Conservation (phyloP, 2,329 filamentous ascomycete species). For the Xylogone sp. region DNA sequence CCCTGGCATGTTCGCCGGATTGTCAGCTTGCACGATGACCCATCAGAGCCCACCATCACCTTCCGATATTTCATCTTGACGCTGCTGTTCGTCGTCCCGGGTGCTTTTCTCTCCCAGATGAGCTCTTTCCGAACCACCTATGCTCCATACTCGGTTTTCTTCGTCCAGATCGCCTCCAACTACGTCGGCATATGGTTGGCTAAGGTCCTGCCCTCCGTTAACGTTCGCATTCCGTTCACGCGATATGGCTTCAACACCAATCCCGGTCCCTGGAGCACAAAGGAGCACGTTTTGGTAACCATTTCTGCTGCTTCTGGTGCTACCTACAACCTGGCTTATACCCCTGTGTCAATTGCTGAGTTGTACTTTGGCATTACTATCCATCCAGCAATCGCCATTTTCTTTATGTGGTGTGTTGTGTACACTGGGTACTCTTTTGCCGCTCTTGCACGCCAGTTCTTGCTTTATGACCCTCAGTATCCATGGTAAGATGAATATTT, state of each 20-base stretch:
- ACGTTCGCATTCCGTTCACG: conserved; percentile 36
- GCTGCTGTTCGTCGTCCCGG: conserved; percentile 51
- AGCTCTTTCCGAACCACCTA: conserved; percentile 53
- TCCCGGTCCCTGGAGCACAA: conserved; percentile 24
- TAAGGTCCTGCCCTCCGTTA: conserved; percentile 39
- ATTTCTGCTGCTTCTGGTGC: conserved; percentile 50
- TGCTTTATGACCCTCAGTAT: conserved; percentile 55
- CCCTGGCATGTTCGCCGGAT: conserved; percentile 52
- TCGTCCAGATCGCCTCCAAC: conserved; percentile 50
- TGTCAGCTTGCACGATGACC: conserved; percentile 54
- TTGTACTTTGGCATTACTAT: conserved; percentile 52
- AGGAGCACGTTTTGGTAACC: conserved; percentile 26
- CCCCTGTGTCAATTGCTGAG: conserved; percentile 51
- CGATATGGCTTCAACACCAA: conserved; percentile 35
- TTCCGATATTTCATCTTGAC: conserved; percentile 57
- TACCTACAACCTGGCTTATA: conserved; percentile 47
- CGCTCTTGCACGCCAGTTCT: conserved; percentile 51
- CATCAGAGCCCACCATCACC: conserved; percentile 50
- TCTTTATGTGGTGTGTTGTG: conserved; percentile 58
- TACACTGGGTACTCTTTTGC: conserved; percentile 57
- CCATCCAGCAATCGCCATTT: conserved; percentile 49
- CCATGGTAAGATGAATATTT: conserved; percentile 36
- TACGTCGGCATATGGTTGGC: conserved; percentile 43
- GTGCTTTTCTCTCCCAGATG: conserved; percentile 55
- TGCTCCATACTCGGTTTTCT: conserved; percentile 52